A percentile compares a stretch with the other conserved stretches of the same genome.
Conservation (phyloP, 1,139 yeast species). For the Debaryomyces robertsiae region DNA sequence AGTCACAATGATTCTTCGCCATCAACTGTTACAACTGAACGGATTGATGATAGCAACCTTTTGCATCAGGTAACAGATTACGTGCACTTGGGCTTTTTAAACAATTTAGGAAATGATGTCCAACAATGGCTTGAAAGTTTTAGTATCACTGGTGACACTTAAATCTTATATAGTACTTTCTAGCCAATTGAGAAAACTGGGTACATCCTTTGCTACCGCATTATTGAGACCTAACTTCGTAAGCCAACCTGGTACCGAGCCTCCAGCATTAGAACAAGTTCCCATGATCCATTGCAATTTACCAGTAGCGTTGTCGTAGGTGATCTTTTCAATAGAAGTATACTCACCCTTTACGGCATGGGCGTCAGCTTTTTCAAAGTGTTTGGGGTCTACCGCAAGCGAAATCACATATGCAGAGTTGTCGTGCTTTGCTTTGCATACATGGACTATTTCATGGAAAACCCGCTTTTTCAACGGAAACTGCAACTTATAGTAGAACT, state of each 20-base stretch:
- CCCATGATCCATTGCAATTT: constrained; percentile 65
- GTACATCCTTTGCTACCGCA: constrained; percentile 69
- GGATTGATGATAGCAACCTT: neutral
- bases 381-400: constrained; percentile 41
- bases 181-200: constrained; percentile 57
- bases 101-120: constrained; percentile 49
- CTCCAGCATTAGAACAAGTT: constrained; percentile 66
- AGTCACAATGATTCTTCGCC: neutral
- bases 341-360: constrained; percentile 47
- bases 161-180: constrained; percentile 7
- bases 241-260: constrained; percentile 64
- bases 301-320: constrained; percentile 37
- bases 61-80: constrained; percentile 20
- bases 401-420: constrained; percentile 53
- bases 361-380: constrained; percentile 16
- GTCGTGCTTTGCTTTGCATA: constrained; percentile 33
- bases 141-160: constrained; percentile 24
- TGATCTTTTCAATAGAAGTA: constrained; percentile 60
- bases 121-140: constrained; percentile 43
- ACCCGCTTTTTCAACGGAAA: constrained; percentile 52
- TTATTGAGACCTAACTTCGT: constrained; percentile 57
- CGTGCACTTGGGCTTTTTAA: constrained; percentile 40
- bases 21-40: constrained; percentile 2
- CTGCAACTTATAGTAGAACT: constrained; percentile 52
- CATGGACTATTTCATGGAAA: constrained; percentile 60